Conservation (phyloP, 1,284 basidiomycete species). For the Tilletia caries region DNA sequence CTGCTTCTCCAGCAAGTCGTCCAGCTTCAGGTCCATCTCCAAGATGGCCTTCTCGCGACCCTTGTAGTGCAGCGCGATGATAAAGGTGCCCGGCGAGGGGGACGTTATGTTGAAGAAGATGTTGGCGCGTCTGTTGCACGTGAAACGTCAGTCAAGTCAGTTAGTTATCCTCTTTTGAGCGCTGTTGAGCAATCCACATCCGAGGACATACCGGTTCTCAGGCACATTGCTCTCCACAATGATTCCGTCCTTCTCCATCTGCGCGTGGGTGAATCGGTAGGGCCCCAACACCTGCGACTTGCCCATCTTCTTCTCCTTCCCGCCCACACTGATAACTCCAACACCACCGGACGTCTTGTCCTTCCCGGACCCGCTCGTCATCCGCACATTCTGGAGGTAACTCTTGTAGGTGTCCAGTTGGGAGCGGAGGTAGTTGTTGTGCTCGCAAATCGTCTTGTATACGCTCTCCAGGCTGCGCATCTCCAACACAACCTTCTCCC, state of each 20-base stretch:
- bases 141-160: background rate
- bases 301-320: constrained; percentile 88
- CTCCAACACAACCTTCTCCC: constrained; percentile 91
- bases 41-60: constrained; percentile 98
- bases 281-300: constrained; percentile 87
- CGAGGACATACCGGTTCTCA: constrained; percentile 75
- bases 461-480: constrained; percentile 88
- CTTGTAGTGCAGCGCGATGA: constrained; percentile 97
- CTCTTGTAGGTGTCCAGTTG: constrained; percentile 99
- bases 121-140: constrained; percentile 71
- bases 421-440: constrained; percentile 91
- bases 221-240: constrained; percentile 98
- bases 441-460: constrained; percentile 98
- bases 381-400: constrained; percentile 92
- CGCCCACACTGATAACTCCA: constrained; percentile 90
- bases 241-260: constrained; percentile 98
- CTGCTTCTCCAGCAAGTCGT: constrained; percentile 96
- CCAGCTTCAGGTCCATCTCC: constrained; percentile 99
- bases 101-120: constrained; percentile 99
- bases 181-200: background rate
- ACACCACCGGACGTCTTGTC: constrained; percentile 67
- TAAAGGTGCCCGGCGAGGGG: constrained; percentile 94
- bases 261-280: constrained; percentile 93
- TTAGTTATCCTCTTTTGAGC: background rate
- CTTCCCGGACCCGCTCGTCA: constrained; percentile 61